phyloP scores from a whole-genome alignment of 305 asterid species.

The Solanum chacoense region DNA sequence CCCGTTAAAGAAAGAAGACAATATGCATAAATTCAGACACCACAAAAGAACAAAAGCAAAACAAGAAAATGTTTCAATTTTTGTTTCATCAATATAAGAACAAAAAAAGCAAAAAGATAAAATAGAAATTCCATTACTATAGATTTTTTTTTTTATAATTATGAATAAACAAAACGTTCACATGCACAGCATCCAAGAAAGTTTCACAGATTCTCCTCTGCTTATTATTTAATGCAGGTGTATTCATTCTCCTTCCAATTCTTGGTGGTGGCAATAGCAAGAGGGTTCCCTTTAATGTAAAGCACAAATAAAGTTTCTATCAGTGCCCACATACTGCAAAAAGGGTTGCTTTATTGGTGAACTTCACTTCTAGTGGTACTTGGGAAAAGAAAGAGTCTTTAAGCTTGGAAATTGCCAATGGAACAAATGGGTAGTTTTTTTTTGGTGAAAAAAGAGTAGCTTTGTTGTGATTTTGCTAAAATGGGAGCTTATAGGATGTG shows the following conservation, averaged over 20 bases:
- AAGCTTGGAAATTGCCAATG: neutral
- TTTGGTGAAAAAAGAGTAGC: slow-evolving; percentile 1
- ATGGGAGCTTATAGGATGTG: neutral
- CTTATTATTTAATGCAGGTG: slow-evolving; percentile 2
- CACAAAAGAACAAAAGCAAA: slow-evolving; percentile 6
- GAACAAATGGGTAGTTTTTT: neutral
- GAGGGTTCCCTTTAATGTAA: neutral
- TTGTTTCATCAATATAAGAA: neutral
- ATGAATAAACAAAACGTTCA: slow-evolving; percentile 25
- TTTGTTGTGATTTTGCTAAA: neutral
- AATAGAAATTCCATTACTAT: neutral
- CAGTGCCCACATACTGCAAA: neutral
- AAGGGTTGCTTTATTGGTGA: neutral
- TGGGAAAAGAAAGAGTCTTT: neutral
- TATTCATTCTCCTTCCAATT: neutral
- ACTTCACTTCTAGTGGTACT: neutral
- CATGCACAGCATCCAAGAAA: slow-evolving; percentile 29
- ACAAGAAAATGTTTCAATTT: slow-evolving; percentile 18
- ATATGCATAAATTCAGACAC: neutral
- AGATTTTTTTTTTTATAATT: neutral
- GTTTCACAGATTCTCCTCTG: slow-evolving; percentile 17
- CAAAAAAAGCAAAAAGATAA: neutral
- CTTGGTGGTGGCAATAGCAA: neutral
- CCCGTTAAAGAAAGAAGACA: slow-evolving; percentile 4
- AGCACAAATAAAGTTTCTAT: neutral